Evolutionary conservation across 164 flowering plant genomes (phyloP).

Genomic region (Chimonanthus praecox): DNA sequence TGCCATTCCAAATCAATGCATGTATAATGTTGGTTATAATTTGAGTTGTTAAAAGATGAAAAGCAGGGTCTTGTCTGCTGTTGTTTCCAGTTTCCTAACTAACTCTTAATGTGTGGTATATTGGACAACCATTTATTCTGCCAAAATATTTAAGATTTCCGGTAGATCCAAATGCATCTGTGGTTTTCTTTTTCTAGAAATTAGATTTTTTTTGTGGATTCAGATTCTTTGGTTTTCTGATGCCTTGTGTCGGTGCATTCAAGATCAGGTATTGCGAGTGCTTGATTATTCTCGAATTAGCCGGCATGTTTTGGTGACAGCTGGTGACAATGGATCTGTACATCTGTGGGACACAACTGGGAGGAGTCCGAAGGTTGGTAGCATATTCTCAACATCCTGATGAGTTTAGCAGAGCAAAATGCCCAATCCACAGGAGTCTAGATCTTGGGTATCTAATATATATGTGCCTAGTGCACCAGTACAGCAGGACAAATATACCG

Average conservation of each 20-base stretch:
- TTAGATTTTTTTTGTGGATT: conserved; percentile 8
- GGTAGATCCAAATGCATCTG: neutral
- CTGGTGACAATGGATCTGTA: conserved; percentile 96
- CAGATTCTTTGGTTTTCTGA: conserved; percentile 6
- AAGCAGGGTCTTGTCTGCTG: neutral
- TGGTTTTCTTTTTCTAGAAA: conserved; percentile 7
- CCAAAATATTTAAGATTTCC: neutral
- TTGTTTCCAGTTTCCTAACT: neutral
- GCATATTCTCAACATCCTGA: neutral
- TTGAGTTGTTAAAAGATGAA: too few species aligned
- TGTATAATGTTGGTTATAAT: too few species aligned
- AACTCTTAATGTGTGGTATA: neutral
- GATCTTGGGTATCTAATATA: neutral
- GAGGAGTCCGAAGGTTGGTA: conserved; percentile 76
- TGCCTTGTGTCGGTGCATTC: conserved; percentile 1
- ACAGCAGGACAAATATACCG: neutral
- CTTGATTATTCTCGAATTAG: conserved; percentile 96
- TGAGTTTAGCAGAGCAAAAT: neutral
- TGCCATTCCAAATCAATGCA: too few species aligned
- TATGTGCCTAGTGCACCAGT: neutral
- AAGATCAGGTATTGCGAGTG: conserved; percentile 82
- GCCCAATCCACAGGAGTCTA: neutral
- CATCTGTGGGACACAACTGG: conserved; percentile 97
- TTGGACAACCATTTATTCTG: neutral
- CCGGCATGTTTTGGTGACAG: conserved; percentile 88